These are phyloP conservation scores for Cryptococcus depauperatus DNA, from an alignment of 1,284 basidiomycete genomes.

Conservation along the genomic window DNA sequence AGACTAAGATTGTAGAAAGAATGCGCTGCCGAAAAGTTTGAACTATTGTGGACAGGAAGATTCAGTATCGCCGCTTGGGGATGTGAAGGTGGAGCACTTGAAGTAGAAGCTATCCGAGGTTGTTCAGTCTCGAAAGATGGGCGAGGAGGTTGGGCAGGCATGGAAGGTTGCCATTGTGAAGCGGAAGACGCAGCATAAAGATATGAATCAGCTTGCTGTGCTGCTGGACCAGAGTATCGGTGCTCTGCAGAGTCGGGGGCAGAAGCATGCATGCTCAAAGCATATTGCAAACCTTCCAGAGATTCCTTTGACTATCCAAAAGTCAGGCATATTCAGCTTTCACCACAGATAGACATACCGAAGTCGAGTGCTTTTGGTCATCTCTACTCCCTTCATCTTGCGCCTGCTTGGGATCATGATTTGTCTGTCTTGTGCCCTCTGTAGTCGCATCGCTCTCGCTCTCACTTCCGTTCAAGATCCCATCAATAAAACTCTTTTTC, in stretches of 20 bases:
- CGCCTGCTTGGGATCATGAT: no score
- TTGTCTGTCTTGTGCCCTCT: slow-evolving; percentile 1
- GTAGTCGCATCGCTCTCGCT: slow-evolving; percentile 10
- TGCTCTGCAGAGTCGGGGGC: background rate
- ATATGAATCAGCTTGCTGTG: background rate
- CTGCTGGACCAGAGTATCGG: background rate
- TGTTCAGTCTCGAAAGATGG: background rate
- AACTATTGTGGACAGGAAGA: no score
- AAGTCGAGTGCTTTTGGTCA: no score
- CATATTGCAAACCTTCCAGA: slow-evolving; percentile 18
- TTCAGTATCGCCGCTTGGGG: no score
- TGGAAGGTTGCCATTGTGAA: no score
- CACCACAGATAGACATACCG: no score
- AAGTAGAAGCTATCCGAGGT: background rate
- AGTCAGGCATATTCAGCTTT: background rate
- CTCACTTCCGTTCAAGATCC: slow-evolving; percentile 16
- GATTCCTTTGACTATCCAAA: background rate
- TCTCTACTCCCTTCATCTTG: no score
- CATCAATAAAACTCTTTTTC: slow-evolving; percentile 28
- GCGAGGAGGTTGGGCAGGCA: no score
- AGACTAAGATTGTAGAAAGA: no score
- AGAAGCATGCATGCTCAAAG: slow-evolving; percentile 20
- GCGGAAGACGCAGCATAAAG: no score
- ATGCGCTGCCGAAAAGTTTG: no score
- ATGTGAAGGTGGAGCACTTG: background rate